A percentile compares a stretch with the other conserved stretches of the same genome.
phyloP scores from a whole-genome alignment of 805 yeast genomes.

The Geotrichum ghanense region DNA sequence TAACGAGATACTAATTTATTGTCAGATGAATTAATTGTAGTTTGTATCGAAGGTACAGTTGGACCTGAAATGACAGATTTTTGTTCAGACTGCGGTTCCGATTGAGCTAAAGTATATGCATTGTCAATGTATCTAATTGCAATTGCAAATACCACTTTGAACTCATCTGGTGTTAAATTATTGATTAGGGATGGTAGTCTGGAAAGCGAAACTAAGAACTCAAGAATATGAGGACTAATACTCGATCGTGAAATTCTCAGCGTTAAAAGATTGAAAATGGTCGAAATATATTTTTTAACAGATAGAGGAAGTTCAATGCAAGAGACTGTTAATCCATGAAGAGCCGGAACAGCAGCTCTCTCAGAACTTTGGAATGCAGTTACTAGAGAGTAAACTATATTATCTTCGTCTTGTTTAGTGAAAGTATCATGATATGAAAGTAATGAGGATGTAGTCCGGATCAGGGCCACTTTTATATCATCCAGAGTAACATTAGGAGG shows the following conservation, averaged over 20 bases:
- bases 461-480: constrained; percentile 55
- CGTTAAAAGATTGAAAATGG: constrained; percentile 63
- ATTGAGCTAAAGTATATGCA: constrained; percentile 36
- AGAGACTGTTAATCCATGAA: constrained; percentile 64
- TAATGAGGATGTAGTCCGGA: constrained; percentile 50
- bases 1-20: constrained; percentile 39
- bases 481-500: constrained; percentile 39
- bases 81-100: constrained; percentile 7
- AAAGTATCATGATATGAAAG: constrained; percentile 36
- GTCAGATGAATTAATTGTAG: constrained; percentile 24
- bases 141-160: constrained; percentile 70
- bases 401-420: constrained; percentile 48
- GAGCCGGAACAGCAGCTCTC: constrained; percentile 63
- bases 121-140: constrained; percentile 71
- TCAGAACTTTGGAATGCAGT: constrained; percentile 65
- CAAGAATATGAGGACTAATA: constrained; percentile 64
- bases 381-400: constrained; percentile 43
- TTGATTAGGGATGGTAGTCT: constrained; percentile 57
- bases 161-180: constrained; percentile 67
- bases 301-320: constrained; percentile 74
- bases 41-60: not conserved
- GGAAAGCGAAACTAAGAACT: constrained; percentile 56
- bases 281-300: constrained; percentile 53
- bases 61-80: constrained; percentile 14
- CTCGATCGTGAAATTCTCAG: constrained; percentile 59